Conservation (phyloP, 176 grass and related monocot genomes). For the Aegilops sharonensis region DNA sequence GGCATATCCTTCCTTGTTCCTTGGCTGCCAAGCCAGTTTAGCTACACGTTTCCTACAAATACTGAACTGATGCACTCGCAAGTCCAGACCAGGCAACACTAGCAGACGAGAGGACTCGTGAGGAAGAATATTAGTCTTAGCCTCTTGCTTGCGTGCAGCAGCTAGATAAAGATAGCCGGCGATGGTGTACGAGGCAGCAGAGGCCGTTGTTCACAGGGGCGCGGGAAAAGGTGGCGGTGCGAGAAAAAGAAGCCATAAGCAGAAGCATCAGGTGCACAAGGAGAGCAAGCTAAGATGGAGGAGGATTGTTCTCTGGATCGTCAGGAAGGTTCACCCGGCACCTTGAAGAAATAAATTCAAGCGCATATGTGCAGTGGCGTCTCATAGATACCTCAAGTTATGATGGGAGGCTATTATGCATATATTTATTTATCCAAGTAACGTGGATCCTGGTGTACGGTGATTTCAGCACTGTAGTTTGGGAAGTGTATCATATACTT, state of each 20-base stretch:
- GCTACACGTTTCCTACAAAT: not conserved
- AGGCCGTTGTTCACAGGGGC: not conserved
- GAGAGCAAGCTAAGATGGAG: not conserved
- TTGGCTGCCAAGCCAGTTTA: slow-evolving; percentile 30
- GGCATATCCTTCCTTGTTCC: not conserved
- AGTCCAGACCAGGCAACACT: not conserved
- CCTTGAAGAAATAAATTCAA: no score
- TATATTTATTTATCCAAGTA: no score
- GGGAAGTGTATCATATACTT: no score
- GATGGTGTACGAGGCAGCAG: not conserved
- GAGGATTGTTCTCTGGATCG: not conserved
- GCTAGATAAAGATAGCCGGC: not conserved
- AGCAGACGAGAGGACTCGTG: not conserved
- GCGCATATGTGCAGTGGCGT: no score
- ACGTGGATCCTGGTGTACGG: no score
- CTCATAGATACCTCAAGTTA: no score
- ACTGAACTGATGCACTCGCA: not conserved
- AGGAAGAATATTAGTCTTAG: not conserved
- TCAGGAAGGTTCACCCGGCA: not conserved
- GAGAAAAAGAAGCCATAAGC: not conserved
- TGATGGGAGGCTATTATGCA: no score
- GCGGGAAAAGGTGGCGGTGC: not conserved
- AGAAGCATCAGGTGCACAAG: not conserved
- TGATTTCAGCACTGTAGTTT: no score
- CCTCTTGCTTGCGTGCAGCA: not conserved